Evolutionary conservation across 495 filamentous ascomycete species (phyloP), one percentile per base, ranked within the genome.

Genomic region (Trichoderma orchidacearum): DNA sequence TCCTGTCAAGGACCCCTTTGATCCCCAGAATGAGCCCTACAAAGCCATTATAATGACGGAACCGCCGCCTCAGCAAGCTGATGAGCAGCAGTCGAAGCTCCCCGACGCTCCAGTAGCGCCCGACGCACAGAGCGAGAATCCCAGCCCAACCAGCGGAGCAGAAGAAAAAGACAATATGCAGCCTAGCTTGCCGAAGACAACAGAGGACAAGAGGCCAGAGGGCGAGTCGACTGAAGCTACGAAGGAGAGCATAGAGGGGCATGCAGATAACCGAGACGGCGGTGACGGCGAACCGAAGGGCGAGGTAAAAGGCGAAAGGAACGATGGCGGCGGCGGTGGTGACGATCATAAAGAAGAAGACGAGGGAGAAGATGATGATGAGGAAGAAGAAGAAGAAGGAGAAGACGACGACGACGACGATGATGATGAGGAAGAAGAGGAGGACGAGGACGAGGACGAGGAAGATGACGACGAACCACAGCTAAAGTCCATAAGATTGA

Each of bases 401-500:
- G 62, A 57, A 4, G 64, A 63, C 0, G 62, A 64, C 1, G 65
- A 68, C 0, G 62, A 64, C 0, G 68, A 72, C 5, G 66, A 74
- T 2, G 67, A 63, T 7, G 75, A 72, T 0, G 74, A 76, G 0
- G 73, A 77, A 0, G 74, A 75, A 0, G 77, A 80, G 0, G 75
- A 79, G 0, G 84, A 84, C 0, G 84, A 83, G 0, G 84, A 85
- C 0, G 87, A 90, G 0, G 88, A 92, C 0, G 89, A 94, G 0
- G 88, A 87, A 0, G 90, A 94, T 9, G 92, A 96, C 7, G 91
- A 96, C n/a, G 93, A 98, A 67, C 94, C 93, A 51, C 86, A 83
- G 63, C 77, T 98, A 61, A 96, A 98, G 71, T 96, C 96, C 69
- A 84, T 84, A 28, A 82, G 87, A 56, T 69, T 96, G 57, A 97